Base-by-base conservation (phyloP, 306 rosid species). In the Malus fusca region DNA sequence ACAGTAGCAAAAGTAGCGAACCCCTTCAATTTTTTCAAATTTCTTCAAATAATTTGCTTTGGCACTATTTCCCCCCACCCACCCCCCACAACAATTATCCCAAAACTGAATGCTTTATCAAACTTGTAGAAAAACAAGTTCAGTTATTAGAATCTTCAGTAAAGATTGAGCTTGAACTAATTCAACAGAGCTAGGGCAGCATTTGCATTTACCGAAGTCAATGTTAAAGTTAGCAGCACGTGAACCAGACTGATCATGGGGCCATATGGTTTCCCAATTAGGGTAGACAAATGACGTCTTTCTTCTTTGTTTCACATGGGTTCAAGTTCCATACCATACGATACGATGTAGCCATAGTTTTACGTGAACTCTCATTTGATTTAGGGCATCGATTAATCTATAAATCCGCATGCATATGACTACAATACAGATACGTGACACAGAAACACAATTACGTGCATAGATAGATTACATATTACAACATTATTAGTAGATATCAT, bases 201-300 rank as follows among this genome's bases (percentile, higher is more conserved):
- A 21, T 66, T 19, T 9, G 5, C 4, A 66, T 35, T 17, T 11
- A 35, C 48, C 69, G n/a, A 14, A 14, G 37, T 19, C 55, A 15
- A 48, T 48, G 55, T 48, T 48, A 17, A 63, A 17, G 68, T 63
- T 63, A 23, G 68, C 68, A 30, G 76, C 67, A 58, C 35, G 66
- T 55, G 52, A 58, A 17, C 5, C 60, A 5, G 37, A 59, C 11
- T 1, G 18, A 23, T 22, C 6, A 40, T 69, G 76, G 65, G 61
- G 77, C 69, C 69, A 42, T 55, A 73, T 78, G 56, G 80, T 83
- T 83, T 68, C 91, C 73, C 43, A 67, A 43, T 85, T 77, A 0
- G 78, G 88, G 60, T 81, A 75, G 85, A 82, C 88, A 84, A 65
- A 23, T 55, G 71, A 25, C 42, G 52, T 82, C 79, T 79, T 77